Base-by-base conservation (phyloP, 257 asterid genomes). In the Solanum ossicruentum region DNA sequence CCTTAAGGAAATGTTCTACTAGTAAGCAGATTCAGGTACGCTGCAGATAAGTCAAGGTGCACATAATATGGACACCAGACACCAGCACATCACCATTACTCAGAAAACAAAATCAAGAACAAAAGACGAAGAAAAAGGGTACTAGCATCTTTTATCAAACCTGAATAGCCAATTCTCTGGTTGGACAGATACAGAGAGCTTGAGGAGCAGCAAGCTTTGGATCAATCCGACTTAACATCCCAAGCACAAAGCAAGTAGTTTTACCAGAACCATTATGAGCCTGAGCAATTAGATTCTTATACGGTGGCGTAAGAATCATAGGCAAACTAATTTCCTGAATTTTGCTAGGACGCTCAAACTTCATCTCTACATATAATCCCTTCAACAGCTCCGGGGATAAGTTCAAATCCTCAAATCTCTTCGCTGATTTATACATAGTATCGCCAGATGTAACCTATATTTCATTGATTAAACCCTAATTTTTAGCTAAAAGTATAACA, bases 261-360 rank as follows among this genome's bases (percentile, higher is more conserved):
- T 96, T 96, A 73, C 99, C 98, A 16, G 98, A 95, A 12, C 99
- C 99, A 89, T 95, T 96, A 84, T 93, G 98, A 85, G 98, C 99
- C 90, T 95, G 99, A 87, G 98, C 99, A 41, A 96, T 93, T 86
- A 96, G 86, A 90, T 94, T 91, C 92, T 90, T 92, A 90, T 89
- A 52, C 0, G 99, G 99, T 21, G 98, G 97, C 78, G 95, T 92
- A 86, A 96, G 80, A 65, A 96, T 96, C 99, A 96, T 95, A 28
- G 99, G 99, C 91, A 96, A 91, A 89, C 97, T 95, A 10, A 91
- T 88, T 3, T 89, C 95, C 82, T 96, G 99, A 51, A 95, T 95
- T 87, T 92, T 93, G 86, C 98, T 95, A 17, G 99, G 98, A 82
- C 89, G 90, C 87, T 94, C 97, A 77, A 96, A 96, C 87, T 90